A percentile compares a stretch with the other conserved stretches of the same genome.
phyloP scores from a whole-genome alignment of 495 filamentous ascomycete species.

The Neurospora cerealis region DNA sequence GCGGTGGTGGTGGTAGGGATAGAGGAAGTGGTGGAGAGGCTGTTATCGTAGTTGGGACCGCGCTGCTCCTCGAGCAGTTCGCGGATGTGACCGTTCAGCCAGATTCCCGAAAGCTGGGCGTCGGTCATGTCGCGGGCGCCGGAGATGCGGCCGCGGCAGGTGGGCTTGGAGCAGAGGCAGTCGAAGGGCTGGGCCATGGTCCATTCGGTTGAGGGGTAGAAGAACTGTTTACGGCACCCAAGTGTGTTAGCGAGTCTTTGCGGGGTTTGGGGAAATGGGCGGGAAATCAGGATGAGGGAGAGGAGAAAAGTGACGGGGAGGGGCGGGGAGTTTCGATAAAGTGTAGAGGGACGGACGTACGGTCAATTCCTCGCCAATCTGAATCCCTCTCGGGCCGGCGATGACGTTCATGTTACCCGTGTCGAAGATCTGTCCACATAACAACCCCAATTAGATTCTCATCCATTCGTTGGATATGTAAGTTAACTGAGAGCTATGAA shows the following conservation, averaged over 20 bases:
- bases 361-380: slow-evolving; percentile 53
- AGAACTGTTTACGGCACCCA: slow-evolving; percentile 35
- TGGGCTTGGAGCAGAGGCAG: slow-evolving; percentile 47
- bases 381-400: slow-evolving; percentile 46
- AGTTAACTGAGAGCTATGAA: too few relatives aligned
- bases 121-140: slow-evolving; percentile 45
- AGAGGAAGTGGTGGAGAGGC: slow-evolving; percentile 2
- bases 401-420: slow-evolving; percentile 53
- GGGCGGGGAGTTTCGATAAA: too few relatives aligned
- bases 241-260: too few relatives aligned
- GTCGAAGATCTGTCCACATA: slow-evolving; percentile 46
- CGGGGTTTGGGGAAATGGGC: too few relatives aligned
- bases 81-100: slow-evolving; percentile 47
- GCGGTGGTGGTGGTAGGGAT: background rate
- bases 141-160: slow-evolving; percentile 41
- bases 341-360: too few relatives aligned
- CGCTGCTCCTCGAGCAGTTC: slow-evolving; percentile 33
- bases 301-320: too few relatives aligned
- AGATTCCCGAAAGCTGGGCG: slow-evolving; percentile 36
- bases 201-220: slow-evolving; percentile 73
- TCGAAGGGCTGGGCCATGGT: slow-evolving; percentile 63
- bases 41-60: background rate
- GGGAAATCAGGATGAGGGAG: too few relatives aligned
- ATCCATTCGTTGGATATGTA: too few relatives aligned
- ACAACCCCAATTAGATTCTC: too few relatives aligned